Base-by-base conservation (phyloP, 2,329 filamentous ascomycete genomes). In the Xylariaceae sp. region DNA sequence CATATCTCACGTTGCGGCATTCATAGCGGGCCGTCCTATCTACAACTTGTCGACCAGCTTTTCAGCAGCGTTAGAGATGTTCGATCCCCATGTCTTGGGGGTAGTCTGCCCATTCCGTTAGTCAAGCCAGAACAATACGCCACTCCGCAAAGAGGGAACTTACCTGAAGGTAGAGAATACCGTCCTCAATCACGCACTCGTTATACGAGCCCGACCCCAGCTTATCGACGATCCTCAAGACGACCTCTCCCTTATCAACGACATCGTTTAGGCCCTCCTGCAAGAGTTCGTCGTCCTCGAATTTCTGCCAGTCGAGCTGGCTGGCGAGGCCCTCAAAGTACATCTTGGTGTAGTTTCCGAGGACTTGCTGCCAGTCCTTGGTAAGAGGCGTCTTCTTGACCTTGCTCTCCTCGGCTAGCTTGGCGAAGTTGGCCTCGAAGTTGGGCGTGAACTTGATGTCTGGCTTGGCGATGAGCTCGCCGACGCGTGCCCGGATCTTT, bases 161-260 rank as follows among this genome's bases (percentile, higher is more conserved):
- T 71, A 78, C 76, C 75, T 82, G 79, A n/a, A 85, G 65, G 55
- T 79, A 81, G 19, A 84, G 67, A 26, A 76, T 69, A 1, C 80
- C 81, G 34, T 78, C 76, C 64, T 83, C 80, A 26, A 83, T 55
- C 2, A 78, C 70, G 16, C 69, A 66, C 73, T 84, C 81, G 60
- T 76, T 74, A 56, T 82, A 82, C 11, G 67, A 70, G 5, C 61
- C 67, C 52, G 75, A 73, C 61, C 69, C 63, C 36, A 80, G 71
- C 63, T 75, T 72, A 45, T 81, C 79, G 2, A 82, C 79, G 33
- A 84, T 64, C 24, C 80, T 75, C 61, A 83, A 75, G 17, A 67
- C 72, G 16, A 82, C 67, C 63, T 76, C 73, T 34, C 70, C 73
- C 62, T 72, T 77, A 8, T 74, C 71, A n/a, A 82, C 67, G 3